Percentiles rank a stretch among this genome's conserved stretches.
phyloP scores from a whole-genome alignment of 2,329 filamentous ascomycete species.

The Trichothecium sympodiale region DNA sequence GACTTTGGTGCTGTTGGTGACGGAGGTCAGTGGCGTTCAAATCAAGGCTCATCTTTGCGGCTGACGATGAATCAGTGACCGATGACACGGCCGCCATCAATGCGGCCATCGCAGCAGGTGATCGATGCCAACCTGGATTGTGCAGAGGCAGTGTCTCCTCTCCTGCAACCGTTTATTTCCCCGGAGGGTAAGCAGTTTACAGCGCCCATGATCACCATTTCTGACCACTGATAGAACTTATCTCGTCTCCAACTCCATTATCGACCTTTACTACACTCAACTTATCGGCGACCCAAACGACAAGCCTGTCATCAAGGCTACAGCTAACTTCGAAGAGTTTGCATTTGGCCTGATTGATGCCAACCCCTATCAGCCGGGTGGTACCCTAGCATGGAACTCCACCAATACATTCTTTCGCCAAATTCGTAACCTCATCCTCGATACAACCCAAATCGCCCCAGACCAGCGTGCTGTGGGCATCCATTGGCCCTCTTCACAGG shows the following conservation, averaged over 20 bases:
- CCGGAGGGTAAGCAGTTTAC: constrained; percentile 17
- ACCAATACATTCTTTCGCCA: constrained; percentile 52
- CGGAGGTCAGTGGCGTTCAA: constrained; percentile 10
- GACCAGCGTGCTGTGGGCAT: constrained; percentile 39
- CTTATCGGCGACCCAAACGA: constrained; percentile 59
- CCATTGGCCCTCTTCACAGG: constrained; percentile 60
- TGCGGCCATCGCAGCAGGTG: constrained; percentile 48
- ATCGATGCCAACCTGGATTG: constrained; percentile 25
- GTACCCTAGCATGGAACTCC: constrained; percentile 32
- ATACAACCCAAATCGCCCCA: constrained; percentile 38
- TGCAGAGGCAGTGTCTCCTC: constrained; percentile 13
- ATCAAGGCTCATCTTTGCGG: neutral
- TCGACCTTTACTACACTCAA: constrained; percentile 71
- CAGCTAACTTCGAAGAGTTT: constrained; percentile 29
- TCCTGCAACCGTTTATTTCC: constrained; percentile 25
- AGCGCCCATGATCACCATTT: neutral
- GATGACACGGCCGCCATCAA: constrained; percentile 82
- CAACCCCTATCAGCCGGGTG: constrained; percentile 29
- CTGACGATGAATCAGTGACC: constrained; percentile 22
- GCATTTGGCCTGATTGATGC: constrained; percentile 36
- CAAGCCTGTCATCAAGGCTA: constrained; percentile 44
- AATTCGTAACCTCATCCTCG: constrained; percentile 45
- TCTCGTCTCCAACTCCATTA: constrained; percentile 56
- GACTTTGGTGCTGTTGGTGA: constrained; percentile 29
- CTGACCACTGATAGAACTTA: constrained; percentile 40